phyloP scores from a whole-genome alignment of 768 basidiomycete species.

The Panus rudis region DNA sequence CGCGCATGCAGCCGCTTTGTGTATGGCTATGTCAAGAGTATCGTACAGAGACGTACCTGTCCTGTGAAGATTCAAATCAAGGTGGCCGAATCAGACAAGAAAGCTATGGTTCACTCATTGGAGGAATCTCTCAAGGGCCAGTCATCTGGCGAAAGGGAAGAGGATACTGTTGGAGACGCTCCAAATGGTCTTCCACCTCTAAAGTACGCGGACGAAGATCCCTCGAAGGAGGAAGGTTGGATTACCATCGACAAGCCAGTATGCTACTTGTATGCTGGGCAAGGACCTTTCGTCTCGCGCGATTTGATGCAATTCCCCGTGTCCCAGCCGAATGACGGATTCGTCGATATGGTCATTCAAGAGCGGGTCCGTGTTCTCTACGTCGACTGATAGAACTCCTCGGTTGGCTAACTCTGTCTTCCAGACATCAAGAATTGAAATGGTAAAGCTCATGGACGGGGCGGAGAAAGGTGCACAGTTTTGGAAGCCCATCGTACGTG shows the following conservation, averaged over 20 bases:
- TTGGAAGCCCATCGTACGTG: slow-evolving; percentile 41
- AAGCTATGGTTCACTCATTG: slow-evolving; percentile 53
- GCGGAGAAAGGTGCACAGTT: slow-evolving; percentile 54
- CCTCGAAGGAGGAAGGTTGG: slow-evolving; percentile 59
- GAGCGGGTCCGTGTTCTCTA: slow-evolving; percentile 39
- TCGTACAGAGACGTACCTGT: slow-evolving; percentile 50
- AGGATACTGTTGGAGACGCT: slow-evolving; percentile 2
- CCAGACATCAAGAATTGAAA: slow-evolving; percentile 43
- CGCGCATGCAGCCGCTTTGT: slow-evolving; percentile 53
- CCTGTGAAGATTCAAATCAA: slow-evolving; percentile 67
- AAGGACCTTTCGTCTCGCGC: slow-evolving; percentile 67
- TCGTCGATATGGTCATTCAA: slow-evolving; percentile 67
- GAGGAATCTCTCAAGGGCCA: slow-evolving; percentile 12
- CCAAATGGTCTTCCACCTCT: slow-evolving; percentile 34
- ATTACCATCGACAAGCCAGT: slow-evolving; percentile 60
- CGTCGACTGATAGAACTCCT: not conserved
- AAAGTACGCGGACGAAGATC: slow-evolving; percentile 24
- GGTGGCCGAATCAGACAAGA: slow-evolving; percentile 62
- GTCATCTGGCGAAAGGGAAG: too few relatives aligned
- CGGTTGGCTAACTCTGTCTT: not conserved
- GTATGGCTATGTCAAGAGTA: slow-evolving; percentile 59
- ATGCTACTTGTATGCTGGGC: slow-evolving; percentile 67
- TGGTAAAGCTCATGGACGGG: slow-evolving; percentile 49
- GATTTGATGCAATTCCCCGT: slow-evolving; percentile 83
- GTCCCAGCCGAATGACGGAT: slow-evolving; percentile 70